Percentiles rank a stretch among this genome's conserved stretches.
Evolutionary conservation across 1,284 basidiomycete genomes (phyloP).

Genomic region (Takashimella tepidaria): DNA sequence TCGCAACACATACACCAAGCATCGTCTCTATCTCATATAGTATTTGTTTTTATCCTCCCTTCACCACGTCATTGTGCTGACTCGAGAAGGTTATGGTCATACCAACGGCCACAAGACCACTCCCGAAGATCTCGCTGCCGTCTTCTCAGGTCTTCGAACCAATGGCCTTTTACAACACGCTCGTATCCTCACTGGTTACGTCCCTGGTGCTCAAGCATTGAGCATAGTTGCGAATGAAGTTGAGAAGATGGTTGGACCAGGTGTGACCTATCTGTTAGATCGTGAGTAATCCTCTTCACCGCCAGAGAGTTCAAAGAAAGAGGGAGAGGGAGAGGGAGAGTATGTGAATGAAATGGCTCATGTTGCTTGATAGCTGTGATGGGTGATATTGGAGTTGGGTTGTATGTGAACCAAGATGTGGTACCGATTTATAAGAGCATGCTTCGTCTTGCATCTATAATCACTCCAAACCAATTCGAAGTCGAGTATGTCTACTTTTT

Average conservation of each 20-base stretch:
- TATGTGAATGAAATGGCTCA: no score
- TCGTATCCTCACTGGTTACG: conserved; percentile 79
- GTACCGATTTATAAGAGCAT: conserved; percentile 81
- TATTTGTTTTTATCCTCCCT: no score
- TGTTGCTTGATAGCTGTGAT: conserved; percentile 69
- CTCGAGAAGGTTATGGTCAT: conserved; percentile 62
- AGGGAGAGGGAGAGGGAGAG: background rate
- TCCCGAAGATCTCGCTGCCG: conserved; percentile 60
- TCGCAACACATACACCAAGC: no score
- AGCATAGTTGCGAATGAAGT: conserved; percentile 62
- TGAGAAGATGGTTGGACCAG: conserved; percentile 50
- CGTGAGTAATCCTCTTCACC: conserved; percentile 55
- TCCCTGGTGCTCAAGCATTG: conserved; percentile 78
- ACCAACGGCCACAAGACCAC: conserved; percentile 68
- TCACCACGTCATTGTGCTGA: no score
- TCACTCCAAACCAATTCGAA: conserved; percentile 98
- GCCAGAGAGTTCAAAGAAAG: background rate
- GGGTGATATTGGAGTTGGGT: conserved; percentile 71
- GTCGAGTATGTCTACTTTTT: conserved; percentile 63
- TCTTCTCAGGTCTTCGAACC: conserved; percentile 63
- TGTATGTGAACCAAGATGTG: conserved; percentile 85
- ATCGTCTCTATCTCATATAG: no score
- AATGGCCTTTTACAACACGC: conserved; percentile 63
- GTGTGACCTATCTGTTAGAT: conserved; percentile 79
- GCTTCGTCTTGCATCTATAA: conserved; percentile 75